Evolutionary conservation across 306 rosid genomes (phyloP), one percentile per base, ranked within the genome.

Genomic region (Quercus rubra): DNA sequence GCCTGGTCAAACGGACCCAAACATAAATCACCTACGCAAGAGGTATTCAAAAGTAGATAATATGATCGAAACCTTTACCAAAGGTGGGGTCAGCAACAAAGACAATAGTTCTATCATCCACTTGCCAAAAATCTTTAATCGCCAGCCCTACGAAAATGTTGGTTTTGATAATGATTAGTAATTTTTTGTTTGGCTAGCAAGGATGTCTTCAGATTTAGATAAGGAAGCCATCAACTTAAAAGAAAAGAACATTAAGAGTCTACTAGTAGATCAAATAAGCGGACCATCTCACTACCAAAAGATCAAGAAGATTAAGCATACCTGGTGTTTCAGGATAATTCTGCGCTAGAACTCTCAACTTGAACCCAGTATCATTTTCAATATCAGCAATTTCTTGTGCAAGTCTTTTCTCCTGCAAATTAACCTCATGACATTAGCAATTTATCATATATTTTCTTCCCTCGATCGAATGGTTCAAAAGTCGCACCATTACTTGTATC

Each of bases 11-110:
- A 81, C 75, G 73, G 33, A 85, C 11, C 51, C 49, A 77, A 38
- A 20, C 15, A 4, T 54, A 62, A 78, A 77, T 76, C 14, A 70
- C 64, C 67, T n/a, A 56, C n/a, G 74, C 43, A 56, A 81, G 54
- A 73, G 52, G 74, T 25, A 57, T 33, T 6, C 38, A 64, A 35
- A 71, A 6, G 30, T 74, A 23, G 15, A 38, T n/a, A 58, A 15
- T 38, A 35, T 19, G 69, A 28, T 38, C 54, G 27, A 43, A 61
- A 75, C 27, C 31, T 78, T 79, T 92, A 95, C 99, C 99, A 82
- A 95, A 92, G 18, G 98, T 95, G 38, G 99, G 99, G 87, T 95
- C 99, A 52, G 99, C 99, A 79, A 95, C 99, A 83, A 95, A 95
- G 54, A 95, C 98, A 66, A 95, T 81, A 78, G 99, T 95, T 83